A percentile compares a stretch with the other conserved stretches of the same genome.
Conservation (phyloP, 164 flowering plant species). For the Platanus orientalis region DNA sequence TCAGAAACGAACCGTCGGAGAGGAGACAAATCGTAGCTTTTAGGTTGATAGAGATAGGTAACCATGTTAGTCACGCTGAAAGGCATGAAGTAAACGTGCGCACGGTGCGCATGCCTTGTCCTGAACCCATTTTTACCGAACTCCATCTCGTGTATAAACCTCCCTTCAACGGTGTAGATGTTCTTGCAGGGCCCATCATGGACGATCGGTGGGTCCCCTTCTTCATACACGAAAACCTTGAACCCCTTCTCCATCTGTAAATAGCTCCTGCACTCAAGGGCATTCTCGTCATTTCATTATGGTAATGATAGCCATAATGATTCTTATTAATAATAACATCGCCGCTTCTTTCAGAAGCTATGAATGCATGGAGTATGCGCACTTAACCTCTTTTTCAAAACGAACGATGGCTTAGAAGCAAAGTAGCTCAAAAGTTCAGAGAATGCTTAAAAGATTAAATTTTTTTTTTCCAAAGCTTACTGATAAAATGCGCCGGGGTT, state of each 20-base stretch:
- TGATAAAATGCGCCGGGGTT: constrained; percentile 53
- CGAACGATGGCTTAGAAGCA: constrained; percentile 25
- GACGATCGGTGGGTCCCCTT: constrained; percentile 63
- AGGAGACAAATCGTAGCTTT: constrained; percentile 23
- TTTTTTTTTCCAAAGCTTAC: constrained; percentile 30
- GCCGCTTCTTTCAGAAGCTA: too few relatives aligned
- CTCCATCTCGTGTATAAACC: constrained; percentile 68
- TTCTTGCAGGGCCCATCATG: constrained; percentile 76
- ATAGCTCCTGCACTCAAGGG: constrained; percentile 48
- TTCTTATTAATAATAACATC: too few relatives aligned
- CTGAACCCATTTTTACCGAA: constrained; percentile 30
- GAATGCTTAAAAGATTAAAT: neutral
- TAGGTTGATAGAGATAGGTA: constrained; percentile 39
- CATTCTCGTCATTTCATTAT: neutral
- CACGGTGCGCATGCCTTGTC: constrained; percentile 31
- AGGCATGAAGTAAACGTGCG: constrained; percentile 64
- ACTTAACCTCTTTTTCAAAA: too few relatives aligned
- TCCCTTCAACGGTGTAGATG: constrained; percentile 66
- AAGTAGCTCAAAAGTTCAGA: neutral
- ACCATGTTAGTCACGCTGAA: constrained; percentile 64
- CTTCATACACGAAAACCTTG: constrained; percentile 57
- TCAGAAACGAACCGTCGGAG: constrained; percentile 39
- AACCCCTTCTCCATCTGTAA: constrained; percentile 69
- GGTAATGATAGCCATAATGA: too few relatives aligned
- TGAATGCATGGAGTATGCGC: neutral